Conservation (phyloP, 2,329 filamentous ascomycete genomes). For the Cladophialophora immunda region DNA sequence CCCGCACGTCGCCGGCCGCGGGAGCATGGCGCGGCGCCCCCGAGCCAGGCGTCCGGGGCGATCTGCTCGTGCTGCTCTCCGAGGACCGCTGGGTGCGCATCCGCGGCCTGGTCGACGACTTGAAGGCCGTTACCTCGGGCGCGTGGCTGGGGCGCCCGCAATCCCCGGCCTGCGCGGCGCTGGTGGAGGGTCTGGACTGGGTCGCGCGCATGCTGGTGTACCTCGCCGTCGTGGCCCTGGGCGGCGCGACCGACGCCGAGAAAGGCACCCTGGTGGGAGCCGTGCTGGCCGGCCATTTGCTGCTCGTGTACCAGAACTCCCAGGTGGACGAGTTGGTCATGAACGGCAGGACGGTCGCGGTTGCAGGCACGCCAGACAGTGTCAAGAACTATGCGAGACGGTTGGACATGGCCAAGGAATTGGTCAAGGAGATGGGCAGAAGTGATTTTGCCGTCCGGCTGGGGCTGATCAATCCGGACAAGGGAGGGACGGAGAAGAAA, state of each 20-base stretch:
- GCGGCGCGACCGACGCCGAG: slow-evolving; percentile 64
- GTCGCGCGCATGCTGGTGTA: slow-evolving; percentile 67
- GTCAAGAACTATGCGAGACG: slow-evolving; percentile 47
- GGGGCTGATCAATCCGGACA: slow-evolving; percentile 46
- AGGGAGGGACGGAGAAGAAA: not conserved
- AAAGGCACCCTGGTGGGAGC: slow-evolving; percentile 62
- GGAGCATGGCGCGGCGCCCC: slow-evolving; percentile 49
- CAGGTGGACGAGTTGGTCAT: slow-evolving; percentile 59
- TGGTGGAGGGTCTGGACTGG: slow-evolving; percentile 43
- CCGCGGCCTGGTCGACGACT: slow-evolving; percentile 63
- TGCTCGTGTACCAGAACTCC: slow-evolving; percentile 65
- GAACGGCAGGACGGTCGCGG: slow-evolving; percentile 56
- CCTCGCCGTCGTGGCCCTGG: slow-evolving; percentile 63
- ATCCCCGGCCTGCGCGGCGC: slow-evolving; percentile 58
- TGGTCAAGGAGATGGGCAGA: slow-evolving; percentile 48
- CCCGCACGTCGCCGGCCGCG: slow-evolving; percentile 52
- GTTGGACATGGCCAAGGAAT: slow-evolving; percentile 49
- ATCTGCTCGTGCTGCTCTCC: slow-evolving; percentile 64
- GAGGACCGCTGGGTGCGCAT: slow-evolving; percentile 62
- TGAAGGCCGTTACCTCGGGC: slow-evolving; percentile 67
- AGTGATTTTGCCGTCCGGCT: slow-evolving; percentile 50
- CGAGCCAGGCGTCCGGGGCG: slow-evolving; percentile 51
- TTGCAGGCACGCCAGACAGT: slow-evolving; percentile 28
- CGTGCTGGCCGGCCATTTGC: slow-evolving; percentile 61
- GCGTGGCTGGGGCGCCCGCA: slow-evolving; percentile 61